These are phyloP conservation scores for Aureobasidium subglaciale DNA, from an alignment of 2,329 filamentous ascomycete genomes.

Conservation along the genomic window DNA sequence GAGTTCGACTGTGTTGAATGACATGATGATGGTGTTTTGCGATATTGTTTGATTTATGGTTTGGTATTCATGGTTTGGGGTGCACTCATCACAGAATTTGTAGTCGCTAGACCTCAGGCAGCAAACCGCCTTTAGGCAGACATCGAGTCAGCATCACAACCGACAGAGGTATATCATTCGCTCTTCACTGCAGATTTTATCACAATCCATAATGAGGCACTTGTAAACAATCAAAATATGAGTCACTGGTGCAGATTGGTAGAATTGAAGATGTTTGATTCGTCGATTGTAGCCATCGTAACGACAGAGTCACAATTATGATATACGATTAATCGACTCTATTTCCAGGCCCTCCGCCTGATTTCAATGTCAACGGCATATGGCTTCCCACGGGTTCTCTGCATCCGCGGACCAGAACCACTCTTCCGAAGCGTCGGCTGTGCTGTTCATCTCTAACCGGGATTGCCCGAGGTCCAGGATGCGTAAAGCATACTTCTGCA, in stretches of 20 bases:
- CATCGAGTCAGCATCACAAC: not conserved
- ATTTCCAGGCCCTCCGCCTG: not conserved
- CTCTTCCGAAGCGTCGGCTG: not conserved
- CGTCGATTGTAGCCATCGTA: not conserved
- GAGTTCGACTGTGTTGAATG: conserved; percentile 53
- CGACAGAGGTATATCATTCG: not conserved
- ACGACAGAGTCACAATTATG: not conserved
- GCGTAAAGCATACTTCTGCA: not conserved
- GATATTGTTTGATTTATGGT: not conserved
- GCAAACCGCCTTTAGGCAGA: not conserved
- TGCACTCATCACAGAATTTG: conserved; percentile 1
- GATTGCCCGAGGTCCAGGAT: not conserved
- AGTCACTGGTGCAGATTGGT: not conserved
- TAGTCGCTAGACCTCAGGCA: conserved; percentile 6
- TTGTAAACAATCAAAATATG: not conserved
- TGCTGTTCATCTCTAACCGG: not conserved
- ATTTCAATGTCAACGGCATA: not conserved
- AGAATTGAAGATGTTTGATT: not conserved
- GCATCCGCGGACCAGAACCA: not conserved
- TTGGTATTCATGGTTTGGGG: not conserved
- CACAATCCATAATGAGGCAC: not conserved
- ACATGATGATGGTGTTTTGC: conserved; percentile 37
- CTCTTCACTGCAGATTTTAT: not conserved
- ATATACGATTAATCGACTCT: not conserved
- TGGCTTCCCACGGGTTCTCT: not conserved